Percentiles rank a stretch among this genome's conserved stretches.
Conservation (phyloP, 371 early-diverging fungal genomes). For the Mucor racemosus region DNA sequence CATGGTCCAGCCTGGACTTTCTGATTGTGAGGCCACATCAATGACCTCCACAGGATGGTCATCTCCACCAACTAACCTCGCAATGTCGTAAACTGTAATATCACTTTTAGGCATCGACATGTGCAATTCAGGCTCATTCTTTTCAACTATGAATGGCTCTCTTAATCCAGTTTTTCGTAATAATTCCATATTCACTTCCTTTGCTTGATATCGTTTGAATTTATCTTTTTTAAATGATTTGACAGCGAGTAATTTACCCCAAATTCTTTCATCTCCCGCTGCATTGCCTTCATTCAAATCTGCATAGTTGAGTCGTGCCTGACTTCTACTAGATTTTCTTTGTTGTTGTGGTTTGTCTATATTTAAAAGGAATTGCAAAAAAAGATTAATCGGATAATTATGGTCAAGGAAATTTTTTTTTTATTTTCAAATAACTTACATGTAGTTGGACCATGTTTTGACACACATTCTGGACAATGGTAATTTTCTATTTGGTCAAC, state of each 20-base stretch:
- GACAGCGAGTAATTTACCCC: constrained; percentile 61
- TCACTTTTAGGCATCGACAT: constrained; percentile 77
- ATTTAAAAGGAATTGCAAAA: not conserved
- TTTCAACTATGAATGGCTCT: constrained; percentile 67
- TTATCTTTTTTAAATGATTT: constrained; percentile 61
- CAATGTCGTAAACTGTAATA: constrained; percentile 73
- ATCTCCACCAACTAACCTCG: constrained; percentile 63
- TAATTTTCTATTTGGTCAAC: constrained; percentile 67
- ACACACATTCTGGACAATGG: constrained; percentile 66
- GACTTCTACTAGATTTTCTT: constrained; percentile 66
- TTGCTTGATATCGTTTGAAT: constrained; percentile 62
- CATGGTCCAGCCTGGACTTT: constrained; percentile 77
- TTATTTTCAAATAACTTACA: constrained; percentile 44
- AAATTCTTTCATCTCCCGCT: constrained; percentile 65
- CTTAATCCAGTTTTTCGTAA: constrained; percentile 60
- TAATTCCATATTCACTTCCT: constrained; percentile 59
- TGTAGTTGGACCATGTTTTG: constrained; percentile 64
- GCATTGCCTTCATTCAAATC: constrained; percentile 73
- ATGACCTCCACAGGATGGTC: constrained; percentile 75
- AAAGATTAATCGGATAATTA: constrained; percentile 1
- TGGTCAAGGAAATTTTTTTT: constrained; percentile 17
- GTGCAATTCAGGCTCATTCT: constrained; percentile 65
- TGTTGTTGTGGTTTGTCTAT: constrained; percentile 20
- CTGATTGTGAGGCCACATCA: constrained; percentile 84
- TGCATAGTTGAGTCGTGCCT: constrained; percentile 67